Conservation (phyloP, 164 flowering plant genomes). For the Cinnamomum micranthum region DNA sequence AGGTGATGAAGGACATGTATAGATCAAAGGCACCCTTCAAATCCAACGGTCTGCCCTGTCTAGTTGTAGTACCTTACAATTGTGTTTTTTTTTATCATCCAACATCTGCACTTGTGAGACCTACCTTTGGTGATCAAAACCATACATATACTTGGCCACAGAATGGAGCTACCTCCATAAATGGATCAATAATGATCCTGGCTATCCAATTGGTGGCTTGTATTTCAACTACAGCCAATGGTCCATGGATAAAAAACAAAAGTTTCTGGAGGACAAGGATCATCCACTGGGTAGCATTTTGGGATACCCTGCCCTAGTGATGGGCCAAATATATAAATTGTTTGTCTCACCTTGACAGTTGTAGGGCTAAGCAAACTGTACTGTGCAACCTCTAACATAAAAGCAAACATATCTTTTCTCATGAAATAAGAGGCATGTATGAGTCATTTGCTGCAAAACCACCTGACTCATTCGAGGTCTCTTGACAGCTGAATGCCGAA, state of each 20-base stretch:
- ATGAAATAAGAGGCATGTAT: neutral
- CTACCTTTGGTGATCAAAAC: neutral
- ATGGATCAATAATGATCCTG: neutral
- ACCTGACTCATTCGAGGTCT: conserved; percentile 94
- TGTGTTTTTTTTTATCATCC: neutral
- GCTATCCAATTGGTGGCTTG: neutral
- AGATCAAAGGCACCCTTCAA: too few relatives aligned
- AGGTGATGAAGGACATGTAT: too few relatives aligned
- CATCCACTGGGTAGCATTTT: neutral
- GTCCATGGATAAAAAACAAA: neutral
- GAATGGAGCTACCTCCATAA: too few relatives aligned
- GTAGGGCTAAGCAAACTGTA: neutral
- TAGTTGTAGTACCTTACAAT: too few relatives aligned
- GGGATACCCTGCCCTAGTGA: neutral
- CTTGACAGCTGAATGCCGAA: conserved; percentile 79
- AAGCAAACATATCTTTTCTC: neutral
- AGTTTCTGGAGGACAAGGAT: neutral
- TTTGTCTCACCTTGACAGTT: neutral
- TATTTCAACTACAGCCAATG: neutral
- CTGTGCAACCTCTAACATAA: neutral
- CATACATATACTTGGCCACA: neutral
- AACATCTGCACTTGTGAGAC: neutral
- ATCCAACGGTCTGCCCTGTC: too few relatives aligned
- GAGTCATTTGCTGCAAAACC: conserved; percentile 1
- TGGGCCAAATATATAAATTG: neutral